phyloP scores from a whole-genome alignment of 2,329 filamentous ascomycete species.

The Chaetomiaceae sp. region DNA sequence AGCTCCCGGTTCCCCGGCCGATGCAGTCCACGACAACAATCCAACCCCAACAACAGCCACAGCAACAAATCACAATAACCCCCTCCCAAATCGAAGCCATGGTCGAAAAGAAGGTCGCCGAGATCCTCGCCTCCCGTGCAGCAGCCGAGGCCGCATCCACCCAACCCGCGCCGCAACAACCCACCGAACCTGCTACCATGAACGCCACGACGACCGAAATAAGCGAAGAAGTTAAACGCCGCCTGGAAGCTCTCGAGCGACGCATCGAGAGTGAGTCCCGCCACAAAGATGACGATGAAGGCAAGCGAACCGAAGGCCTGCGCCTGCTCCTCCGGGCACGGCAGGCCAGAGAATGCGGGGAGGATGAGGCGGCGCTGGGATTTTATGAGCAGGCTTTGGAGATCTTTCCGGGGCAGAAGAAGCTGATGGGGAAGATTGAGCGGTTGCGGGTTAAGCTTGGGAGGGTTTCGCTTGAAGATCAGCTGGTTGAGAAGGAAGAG shows the following conservation, averaged over 20 bases:
- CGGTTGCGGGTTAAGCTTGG: slow-evolving; percentile 53
- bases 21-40: slow-evolving; percentile 31
- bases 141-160: slow-evolving; percentile 41
- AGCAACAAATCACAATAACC: slow-evolving; percentile 48
- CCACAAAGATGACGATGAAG: slow-evolving; percentile 54
- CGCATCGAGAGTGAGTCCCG: slow-evolving; percentile 66
- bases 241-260: slow-evolving; percentile 78
- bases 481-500: background rate
- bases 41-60: slow-evolving; percentile 26
- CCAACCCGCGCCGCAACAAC: slow-evolving; percentile 22
- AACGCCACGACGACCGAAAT: slow-evolving; percentile 40
- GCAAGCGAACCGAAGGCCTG: slow-evolving; percentile 68
- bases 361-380: slow-evolving; percentile 70
- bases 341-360: slow-evolving; percentile 79
- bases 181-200: slow-evolving; percentile 32
- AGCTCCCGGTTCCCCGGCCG: slow-evolving; percentile 32
- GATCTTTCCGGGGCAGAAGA: slow-evolving; percentile 81
- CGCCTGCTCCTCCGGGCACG: slow-evolving; percentile 86
- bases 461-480: slow-evolving; percentile 1
- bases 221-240: slow-evolving; percentile 72
- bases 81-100: slow-evolving; percentile 81
- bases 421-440: slow-evolving; percentile 67
- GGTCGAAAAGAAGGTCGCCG: slow-evolving; percentile 86
- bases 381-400: slow-evolving; percentile 84
- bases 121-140: slow-evolving; percentile 76